phyloP scores from a whole-genome alignment of 768 basidiomycete genomes.

The Lactarius quietus region DNA sequence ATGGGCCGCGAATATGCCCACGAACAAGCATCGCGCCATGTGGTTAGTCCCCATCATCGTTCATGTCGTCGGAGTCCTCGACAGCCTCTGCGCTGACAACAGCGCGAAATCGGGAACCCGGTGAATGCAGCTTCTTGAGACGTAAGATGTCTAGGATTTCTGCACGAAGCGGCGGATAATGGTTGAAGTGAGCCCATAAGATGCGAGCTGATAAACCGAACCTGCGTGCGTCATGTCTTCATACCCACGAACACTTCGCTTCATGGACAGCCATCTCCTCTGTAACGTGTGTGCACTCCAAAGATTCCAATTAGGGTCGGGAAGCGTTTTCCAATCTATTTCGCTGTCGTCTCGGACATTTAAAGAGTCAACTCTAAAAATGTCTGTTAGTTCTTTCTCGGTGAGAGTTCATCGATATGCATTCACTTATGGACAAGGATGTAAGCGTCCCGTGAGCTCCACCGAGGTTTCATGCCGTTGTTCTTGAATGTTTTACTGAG shows the following conservation, averaged over 20 bases:
- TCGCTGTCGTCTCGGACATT: slow-evolving; percentile 77
- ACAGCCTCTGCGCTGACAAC: slow-evolving; percentile 35
- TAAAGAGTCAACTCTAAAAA: slow-evolving; percentile 64
- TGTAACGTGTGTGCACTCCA: slow-evolving; percentile 82
- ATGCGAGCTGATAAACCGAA: slow-evolving; percentile 31
- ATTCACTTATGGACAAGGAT: slow-evolving; percentile 79
- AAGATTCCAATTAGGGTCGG: slow-evolving; percentile 74
- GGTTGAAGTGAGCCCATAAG: slow-evolving; percentile 1
- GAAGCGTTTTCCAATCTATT: slow-evolving; percentile 77
- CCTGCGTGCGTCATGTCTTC: slow-evolving; percentile 82
- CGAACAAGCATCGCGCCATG: neutral
- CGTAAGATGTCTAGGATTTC: slow-evolving; percentile 81
- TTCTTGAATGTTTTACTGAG: slow-evolving; percentile 70
- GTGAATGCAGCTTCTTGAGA: slow-evolving; percentile 64
- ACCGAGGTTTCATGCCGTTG: slow-evolving; percentile 64
- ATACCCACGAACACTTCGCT: slow-evolving; percentile 67
- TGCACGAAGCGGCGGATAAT: slow-evolving; percentile 30
- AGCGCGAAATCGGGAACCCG: slow-evolving; percentile 35
- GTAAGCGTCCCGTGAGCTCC: slow-evolving; percentile 72
- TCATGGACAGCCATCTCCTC: slow-evolving; percentile 78
- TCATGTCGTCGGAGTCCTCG: slow-evolving; percentile 32
- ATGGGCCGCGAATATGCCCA: neutral
- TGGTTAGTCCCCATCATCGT: neutral
- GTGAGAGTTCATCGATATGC: neutral
- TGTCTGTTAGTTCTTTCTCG: slow-evolving; percentile 8